These are phyloP conservation scores for Syzygium oleosum DNA, from an alignment of 345 rosid species.

Conservation along the genomic window DNA sequence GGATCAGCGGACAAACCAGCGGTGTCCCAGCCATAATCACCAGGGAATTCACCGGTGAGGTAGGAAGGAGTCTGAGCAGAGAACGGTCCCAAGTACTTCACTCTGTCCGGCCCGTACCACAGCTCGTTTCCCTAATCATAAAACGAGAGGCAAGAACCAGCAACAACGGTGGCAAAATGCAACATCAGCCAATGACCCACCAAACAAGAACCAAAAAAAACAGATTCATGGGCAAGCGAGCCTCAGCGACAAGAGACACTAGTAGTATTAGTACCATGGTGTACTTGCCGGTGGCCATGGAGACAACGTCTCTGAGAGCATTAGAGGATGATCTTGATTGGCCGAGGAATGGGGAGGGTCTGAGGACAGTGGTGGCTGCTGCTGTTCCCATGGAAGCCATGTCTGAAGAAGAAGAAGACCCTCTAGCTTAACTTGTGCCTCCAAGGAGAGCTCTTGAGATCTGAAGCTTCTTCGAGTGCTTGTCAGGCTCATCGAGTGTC, in stretches of 20 bases:
- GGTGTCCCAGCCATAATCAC: constrained; percentile 98
- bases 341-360: constrained; percentile 68
- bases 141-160: not conserved
- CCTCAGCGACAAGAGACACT: not conserved
- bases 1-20: constrained; percentile 95
- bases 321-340: constrained; percentile 47
- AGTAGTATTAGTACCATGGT: constrained; percentile 38
- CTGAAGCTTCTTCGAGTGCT: not conserved
- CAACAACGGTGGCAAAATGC: not conserved
- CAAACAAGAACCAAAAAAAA: not conserved
- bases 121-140: constrained; percentile 51
- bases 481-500: not conserved
- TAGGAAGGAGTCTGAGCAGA: constrained; percentile 94
- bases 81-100: constrained; percentile 94
- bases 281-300: constrained; percentile 58
- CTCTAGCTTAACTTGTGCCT: not conserved
- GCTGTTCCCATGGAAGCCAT: constrained; percentile 24
- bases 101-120: constrained; percentile 98
- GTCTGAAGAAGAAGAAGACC: not conserved
- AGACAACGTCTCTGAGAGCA: constrained; percentile 61
- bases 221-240: not conserved
- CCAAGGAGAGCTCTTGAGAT: not conserved
- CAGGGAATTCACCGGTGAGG: constrained; percentile 88
- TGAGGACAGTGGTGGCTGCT: constrained; percentile 58
- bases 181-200: not conserved